These are phyloP conservation scores for Cocos nucifera DNA, from an alignment of 176 grass and related monocot genomes.

Conservation along the genomic window DNA sequence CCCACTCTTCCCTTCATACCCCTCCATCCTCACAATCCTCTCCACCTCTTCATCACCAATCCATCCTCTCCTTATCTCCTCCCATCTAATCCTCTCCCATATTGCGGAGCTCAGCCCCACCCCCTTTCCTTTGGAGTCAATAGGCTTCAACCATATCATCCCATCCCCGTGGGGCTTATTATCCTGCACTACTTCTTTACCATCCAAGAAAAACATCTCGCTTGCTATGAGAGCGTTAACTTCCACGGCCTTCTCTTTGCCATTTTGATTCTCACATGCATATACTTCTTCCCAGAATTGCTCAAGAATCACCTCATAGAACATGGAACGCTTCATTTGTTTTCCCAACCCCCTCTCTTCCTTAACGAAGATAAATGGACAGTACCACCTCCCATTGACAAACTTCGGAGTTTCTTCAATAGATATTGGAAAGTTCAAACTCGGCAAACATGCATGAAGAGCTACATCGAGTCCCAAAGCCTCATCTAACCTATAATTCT, in stretches of 20 bases:
- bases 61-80: constrained; percentile 32
- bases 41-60: constrained; percentile 12
- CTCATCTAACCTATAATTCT: constrained; percentile 1
- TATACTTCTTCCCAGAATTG: constrained; percentile 24
- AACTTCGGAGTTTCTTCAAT: neutral
- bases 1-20: neutral
- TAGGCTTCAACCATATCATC: neutral
- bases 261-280: neutral
- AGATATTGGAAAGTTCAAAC: constrained; percentile 6
- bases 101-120: constrained; percentile 19
- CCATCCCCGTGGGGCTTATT: constrained; percentile 8
- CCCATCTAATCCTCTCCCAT: constrained; percentile 40
- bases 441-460: neutral
- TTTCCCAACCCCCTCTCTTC: neutral
- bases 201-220: constrained; percentile 7
- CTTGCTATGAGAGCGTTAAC: constrained; percentile 8
- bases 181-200: constrained; percentile 2
- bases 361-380: neutral
- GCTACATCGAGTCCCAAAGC: neutral
- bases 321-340: constrained; percentile 9
- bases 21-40: neutral
- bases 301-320: neutral
- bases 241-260: neutral
- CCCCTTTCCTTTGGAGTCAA: neutral
- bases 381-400: neutral